These are phyloP conservation scores for Podaxis sp. DNA, from an alignment of 768 basidiomycete species.

Conservation along the genomic window DNA sequence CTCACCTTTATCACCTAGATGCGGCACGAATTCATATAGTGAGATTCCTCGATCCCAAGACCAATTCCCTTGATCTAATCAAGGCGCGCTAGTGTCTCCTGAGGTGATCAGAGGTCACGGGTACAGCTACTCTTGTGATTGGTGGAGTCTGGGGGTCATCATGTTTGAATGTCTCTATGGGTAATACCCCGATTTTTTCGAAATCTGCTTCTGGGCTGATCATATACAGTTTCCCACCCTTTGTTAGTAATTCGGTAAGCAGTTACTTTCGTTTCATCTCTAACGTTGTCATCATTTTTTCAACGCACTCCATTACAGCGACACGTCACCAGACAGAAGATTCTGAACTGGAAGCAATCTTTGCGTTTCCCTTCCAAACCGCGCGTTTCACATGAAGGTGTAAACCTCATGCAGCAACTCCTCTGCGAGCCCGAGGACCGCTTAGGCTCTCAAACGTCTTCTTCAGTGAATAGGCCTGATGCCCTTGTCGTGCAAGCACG, in stretches of 20 bases:
- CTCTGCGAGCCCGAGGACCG: constrained; percentile 97
- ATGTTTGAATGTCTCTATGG: constrained; percentile 95
- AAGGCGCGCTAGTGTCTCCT: constrained; percentile 66
- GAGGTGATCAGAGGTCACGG: constrained; percentile 90
- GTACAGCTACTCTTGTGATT: constrained; percentile 93
- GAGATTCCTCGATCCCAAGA: constrained; percentile 32
- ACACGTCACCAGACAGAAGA: constrained; percentile 95
- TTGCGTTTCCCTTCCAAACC: constrained; percentile 85
- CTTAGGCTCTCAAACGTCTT: constrained; percentile 71
- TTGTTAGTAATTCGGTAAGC: constrained; percentile 89
- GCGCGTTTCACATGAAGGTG: constrained; percentile 81
- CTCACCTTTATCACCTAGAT: constrained; percentile 43
- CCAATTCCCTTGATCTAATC: constrained; percentile 22
- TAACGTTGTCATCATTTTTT: constrained; percentile 17
- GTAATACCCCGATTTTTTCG: constrained; percentile 34
- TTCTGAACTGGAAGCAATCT: constrained; percentile 90
- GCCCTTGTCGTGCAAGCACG: constrained; percentile 73
- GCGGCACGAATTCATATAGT: constrained; percentile 88
- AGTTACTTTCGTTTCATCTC: constrained; percentile 8
- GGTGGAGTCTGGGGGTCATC: constrained; percentile 98
- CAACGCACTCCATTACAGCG: constrained; percentile 46
- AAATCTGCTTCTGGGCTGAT: constrained; percentile 14
- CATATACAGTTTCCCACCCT: constrained; percentile 81
- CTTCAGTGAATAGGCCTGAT: constrained; percentile 72
- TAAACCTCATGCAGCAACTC: constrained; percentile 83